Evolutionary conservation across 305 asterid genomes (phyloP).

Genomic region (Rubia tinctorum): DNA sequence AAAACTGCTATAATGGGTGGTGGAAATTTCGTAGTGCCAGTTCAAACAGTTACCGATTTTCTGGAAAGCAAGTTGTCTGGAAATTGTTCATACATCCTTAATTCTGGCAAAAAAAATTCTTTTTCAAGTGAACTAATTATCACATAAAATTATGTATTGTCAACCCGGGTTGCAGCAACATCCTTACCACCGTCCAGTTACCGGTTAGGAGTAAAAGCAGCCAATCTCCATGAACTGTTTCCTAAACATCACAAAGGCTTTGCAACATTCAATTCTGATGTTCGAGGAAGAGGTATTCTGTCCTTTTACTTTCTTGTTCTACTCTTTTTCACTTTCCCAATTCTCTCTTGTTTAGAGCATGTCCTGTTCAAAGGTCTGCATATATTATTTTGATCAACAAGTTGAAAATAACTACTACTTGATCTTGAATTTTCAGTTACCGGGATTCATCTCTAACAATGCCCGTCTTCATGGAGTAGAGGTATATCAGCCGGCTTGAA

Average conservation of each 20-base stretch:
- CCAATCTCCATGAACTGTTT: conserved; percentile 77
- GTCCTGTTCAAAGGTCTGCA: not conserved
- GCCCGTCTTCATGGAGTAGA: conserved; percentile 98
- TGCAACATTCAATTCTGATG: conserved; percentile 66
- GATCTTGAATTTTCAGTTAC: conserved; percentile 48
- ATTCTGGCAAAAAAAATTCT: conserved; percentile 1
- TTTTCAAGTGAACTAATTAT: conserved; percentile 10
- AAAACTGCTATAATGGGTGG: conserved; percentile 93
- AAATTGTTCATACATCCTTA: conserved; percentile 15
- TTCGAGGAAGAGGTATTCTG: conserved; percentile 72
- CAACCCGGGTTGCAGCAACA: conserved; percentile 38
- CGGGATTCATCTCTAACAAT: conserved; percentile 65
- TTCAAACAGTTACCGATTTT: conserved; percentile 76
- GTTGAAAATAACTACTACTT: conserved; percentile 8
- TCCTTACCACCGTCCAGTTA: conserved; percentile 85
- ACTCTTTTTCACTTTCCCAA: not conserved
- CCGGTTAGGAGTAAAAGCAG: conserved; percentile 84
- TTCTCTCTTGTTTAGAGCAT: not conserved
- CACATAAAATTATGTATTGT: conserved; percentile 16
- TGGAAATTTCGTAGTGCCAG: conserved; percentile 89
- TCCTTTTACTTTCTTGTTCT: not conserved
- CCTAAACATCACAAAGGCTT: conserved; percentile 71
- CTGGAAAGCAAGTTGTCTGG: conserved; percentile 66
- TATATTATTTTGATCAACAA: not conserved
- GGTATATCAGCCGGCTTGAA: conserved; percentile 38